Base-by-base conservation (phyloP, 208 protist genomes). In the Crithidia mellificae region DNA sequence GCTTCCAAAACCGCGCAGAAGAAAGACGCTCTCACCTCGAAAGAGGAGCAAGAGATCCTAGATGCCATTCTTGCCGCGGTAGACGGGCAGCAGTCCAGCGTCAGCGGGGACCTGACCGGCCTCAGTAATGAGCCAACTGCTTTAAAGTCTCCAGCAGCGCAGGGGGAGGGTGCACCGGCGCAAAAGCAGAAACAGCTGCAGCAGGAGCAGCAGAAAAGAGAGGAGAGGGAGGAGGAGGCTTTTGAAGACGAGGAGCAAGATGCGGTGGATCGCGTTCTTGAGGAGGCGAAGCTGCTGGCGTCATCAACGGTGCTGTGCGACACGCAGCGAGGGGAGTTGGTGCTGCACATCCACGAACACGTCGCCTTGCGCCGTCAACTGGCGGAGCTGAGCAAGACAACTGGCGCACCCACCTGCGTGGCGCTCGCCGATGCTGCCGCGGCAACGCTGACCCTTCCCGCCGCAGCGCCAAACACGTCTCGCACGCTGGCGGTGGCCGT, bases 331-430 rank as follows among this genome's bases (percentile, higher is more conserved):
- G 78, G 63, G 15, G 69, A 76, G 36, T 27, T 68, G 22, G 71
- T 89, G 20, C 67, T 92, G 66, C 83, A 85, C 62, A 64, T 90
- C 20, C 84, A 92, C 63, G 80, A 87, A 53, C 80, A 89, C 65
- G 59, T 82, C 11, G 72, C 77, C 7, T 64, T 95, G 50, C 75
- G 73, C 22, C 62, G 61, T 14, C 63, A 74, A 41, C 46, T 92
- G 27, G 41, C 62, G 25, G 53, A 70, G 11, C 32, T 76, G 19
- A 61, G 66, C 44, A 73, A 71, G 44, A 61, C 77, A 0, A 53
- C 79, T 6, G 89, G 85, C 5, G 63, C 54, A 38, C 86, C 89
- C 4, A 81, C 83, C 0, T 92, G 89, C 58, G 68, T 77, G 15
- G 72, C 68, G 0, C 27, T 81, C 19, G 62, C 61, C 2, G 69